Evolutionary conservation across 176 grass and related monocot genomes (phyloP).

Genomic region (Alloteropsis semialata): DNA sequence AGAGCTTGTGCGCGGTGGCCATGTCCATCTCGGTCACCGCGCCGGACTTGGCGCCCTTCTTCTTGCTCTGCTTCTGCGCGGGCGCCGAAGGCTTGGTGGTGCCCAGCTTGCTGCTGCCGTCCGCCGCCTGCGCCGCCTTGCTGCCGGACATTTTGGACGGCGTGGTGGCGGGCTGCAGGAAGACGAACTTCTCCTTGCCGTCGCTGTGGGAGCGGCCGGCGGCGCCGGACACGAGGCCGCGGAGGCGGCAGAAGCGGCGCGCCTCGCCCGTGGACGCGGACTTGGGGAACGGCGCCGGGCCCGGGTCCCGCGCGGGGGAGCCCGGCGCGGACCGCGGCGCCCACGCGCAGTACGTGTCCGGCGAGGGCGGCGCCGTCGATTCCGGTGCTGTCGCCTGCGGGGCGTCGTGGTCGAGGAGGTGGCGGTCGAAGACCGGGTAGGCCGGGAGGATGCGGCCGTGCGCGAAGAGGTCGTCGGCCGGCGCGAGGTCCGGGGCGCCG

Average conservation of each 20-base stretch:
- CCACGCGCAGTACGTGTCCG: constrained; percentile 59
- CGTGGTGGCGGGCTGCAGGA: constrained; percentile 13
- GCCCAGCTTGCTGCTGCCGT: background rate
- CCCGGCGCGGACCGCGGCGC: constrained; percentile 42
- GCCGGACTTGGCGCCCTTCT: background rate
- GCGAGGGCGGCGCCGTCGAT: constrained; percentile 30
- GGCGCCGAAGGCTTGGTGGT: background rate
- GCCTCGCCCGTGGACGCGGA: constrained; percentile 50
- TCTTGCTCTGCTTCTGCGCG: background rate
- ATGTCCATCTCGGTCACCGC: constrained; percentile 41
- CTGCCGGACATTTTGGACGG: background rate
- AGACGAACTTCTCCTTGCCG: constrained; percentile 81
- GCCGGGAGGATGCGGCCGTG: constrained; percentile 56
- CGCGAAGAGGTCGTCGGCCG: constrained; percentile 71
- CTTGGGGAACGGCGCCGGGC: constrained; percentile 50
- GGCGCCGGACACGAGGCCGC: constrained; percentile 35
- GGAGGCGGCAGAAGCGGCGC: constrained; percentile 33
- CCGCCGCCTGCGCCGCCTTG: background rate
- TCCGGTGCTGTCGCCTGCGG: background rate
- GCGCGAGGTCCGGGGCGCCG: background rate
- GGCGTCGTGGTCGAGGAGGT: background rate
- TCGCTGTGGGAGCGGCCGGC: constrained; percentile 48
- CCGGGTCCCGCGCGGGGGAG: background rate
- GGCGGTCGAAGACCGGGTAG: constrained; percentile 55
- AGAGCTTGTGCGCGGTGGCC: constrained; percentile 61